phyloP scores from a whole-genome alignment of 202 grass and related monocot species.

The Zoysia matrella region DNA sequence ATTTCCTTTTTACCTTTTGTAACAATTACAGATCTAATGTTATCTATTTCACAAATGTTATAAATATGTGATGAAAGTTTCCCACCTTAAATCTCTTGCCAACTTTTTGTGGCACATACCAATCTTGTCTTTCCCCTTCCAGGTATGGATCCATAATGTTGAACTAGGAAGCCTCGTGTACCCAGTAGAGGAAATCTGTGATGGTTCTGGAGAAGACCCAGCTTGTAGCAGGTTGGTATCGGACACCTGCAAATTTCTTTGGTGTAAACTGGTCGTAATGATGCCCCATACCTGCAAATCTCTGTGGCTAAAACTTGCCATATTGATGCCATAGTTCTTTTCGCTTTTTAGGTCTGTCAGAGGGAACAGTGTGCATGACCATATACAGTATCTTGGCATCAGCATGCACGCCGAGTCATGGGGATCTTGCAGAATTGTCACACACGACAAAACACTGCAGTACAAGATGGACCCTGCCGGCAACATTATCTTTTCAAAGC shows the following conservation, averaged over 20 bases:
- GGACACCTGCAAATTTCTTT: neutral
- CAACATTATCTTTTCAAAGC: slow-evolving; percentile 64
- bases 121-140: slow-evolving; percentile 29
- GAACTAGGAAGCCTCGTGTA: slow-evolving; percentile 56
- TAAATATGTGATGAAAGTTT: neutral
- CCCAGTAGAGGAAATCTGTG: slow-evolving; percentile 65
- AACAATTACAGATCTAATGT: neutral
- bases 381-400: slow-evolving; percentile 72
- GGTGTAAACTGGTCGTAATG: neutral
- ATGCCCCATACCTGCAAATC: neutral
- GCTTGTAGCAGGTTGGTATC: slow-evolving; percentile 49
- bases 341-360: slow-evolving; percentile 66
- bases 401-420: slow-evolving; percentile 62
- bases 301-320: neutral
- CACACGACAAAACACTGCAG: slow-evolving; percentile 36
- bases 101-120: neutral
- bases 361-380: slow-evolving; percentile 86
- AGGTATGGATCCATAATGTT: slow-evolving; percentile 84
- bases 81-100: neutral
- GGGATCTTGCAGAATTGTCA: slow-evolving; percentile 79
- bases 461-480: slow-evolving; percentile 50
- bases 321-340: neutral
- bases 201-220: slow-evolving; percentile 80
- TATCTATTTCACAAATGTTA: neutral
- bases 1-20: slow-evolving; percentile 1